A percentile compares a stretch with the other conserved stretches of the same genome.
phyloP scores from a whole-genome alignment of 345 rosid species.

The Triadica sebifera region DNA sequence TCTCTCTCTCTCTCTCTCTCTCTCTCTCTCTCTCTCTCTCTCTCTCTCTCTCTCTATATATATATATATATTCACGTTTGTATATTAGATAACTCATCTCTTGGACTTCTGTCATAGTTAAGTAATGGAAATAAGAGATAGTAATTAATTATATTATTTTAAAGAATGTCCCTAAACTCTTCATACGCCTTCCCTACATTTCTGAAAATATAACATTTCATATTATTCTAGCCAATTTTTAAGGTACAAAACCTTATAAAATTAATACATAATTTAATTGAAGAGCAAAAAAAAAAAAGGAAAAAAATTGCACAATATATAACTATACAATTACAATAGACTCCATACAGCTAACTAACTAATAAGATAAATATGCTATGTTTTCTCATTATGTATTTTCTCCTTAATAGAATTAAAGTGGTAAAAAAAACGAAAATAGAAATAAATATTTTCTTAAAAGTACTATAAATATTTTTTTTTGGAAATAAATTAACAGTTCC shows the following conservation, averaged over 20 bases:
- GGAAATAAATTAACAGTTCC: slow-evolving; percentile 46
- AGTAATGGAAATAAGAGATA: no score
- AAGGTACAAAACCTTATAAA: slow-evolving; percentile 28
- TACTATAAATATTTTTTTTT: slow-evolving; percentile 10
- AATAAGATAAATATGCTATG: slow-evolving; percentile 25
- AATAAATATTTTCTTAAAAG: slow-evolving; percentile 2
- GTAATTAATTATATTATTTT: no score
- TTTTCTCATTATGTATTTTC: slow-evolving; percentile 23
- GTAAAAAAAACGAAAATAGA: slow-evolving; percentile 9
- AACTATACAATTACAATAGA: slow-evolving; percentile 46
- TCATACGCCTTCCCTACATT: no score
- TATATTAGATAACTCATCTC: no score
- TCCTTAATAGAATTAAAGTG: slow-evolving; percentile 19
- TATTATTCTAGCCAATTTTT: slow-evolving; percentile 25
- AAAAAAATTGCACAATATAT: slow-evolving; percentile 3
- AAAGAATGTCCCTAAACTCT: no score
- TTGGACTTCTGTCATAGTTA: no score
- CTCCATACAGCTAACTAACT: slow-evolving; percentile 26
- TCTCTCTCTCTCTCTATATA: no score
- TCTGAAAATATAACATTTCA: no score
- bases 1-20: no score
- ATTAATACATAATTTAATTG: slow-evolving; percentile 14
- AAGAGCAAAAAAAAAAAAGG: not conserved
- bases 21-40: no score
- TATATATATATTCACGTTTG: no score